These are phyloP conservation scores for Fusarium concolor DNA, from an alignment of 2,329 filamentous ascomycete species.

Conservation along the genomic window DNA sequence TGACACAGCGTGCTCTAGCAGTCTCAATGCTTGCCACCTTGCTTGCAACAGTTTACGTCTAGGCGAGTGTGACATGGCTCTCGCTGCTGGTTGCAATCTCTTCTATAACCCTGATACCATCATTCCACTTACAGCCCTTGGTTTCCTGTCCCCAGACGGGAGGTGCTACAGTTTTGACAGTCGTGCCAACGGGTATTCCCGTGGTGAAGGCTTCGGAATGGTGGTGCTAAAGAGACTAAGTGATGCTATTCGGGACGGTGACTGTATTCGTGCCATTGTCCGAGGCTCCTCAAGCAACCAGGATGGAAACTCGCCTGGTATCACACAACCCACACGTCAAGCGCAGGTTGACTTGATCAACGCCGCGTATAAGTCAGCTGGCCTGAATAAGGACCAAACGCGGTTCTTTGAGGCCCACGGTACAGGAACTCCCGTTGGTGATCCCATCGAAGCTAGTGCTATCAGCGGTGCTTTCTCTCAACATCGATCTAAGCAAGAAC, in stretches of 20 bases:
- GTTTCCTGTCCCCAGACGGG: slow-evolving; percentile 5
- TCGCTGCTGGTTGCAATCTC: slow-evolving; percentile 5
- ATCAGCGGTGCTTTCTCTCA: slow-evolving; percentile 8
- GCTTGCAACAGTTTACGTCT: slow-evolving; percentile 2
- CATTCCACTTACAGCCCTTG: slow-evolving; percentile 3
- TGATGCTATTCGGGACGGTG: slow-evolving; percentile 4
- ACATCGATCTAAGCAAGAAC: neutral
- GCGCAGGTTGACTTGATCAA: slow-evolving; percentile 9
- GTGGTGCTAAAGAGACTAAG: slow-evolving; percentile 2
- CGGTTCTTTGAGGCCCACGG: slow-evolving; percentile 9
- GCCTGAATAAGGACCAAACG: neutral
- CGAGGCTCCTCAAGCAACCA: slow-evolving; percentile 10
- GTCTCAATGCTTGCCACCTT: slow-evolving; percentile 5
- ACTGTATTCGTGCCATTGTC: slow-evolving; percentile 7
- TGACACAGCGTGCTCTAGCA: slow-evolving; percentile 7
- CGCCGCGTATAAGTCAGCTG: neutral
- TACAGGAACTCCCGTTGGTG: slow-evolving; percentile 1
- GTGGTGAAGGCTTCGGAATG: slow-evolving; percentile 1
- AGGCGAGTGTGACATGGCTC: slow-evolving; percentile 9
- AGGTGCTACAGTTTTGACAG: slow-evolving; percentile 7
- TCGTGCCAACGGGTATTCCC: neutral
- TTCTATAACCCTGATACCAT: slow-evolving; percentile 13
- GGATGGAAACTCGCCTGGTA: slow-evolving; percentile 3
- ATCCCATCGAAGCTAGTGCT: slow-evolving; percentile 9
- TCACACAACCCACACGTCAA: slow-evolving; percentile 3